Base-by-base conservation (phyloP, 2,329 filamentous ascomycete species). In the Annulohypoxylon truncatum region DNA sequence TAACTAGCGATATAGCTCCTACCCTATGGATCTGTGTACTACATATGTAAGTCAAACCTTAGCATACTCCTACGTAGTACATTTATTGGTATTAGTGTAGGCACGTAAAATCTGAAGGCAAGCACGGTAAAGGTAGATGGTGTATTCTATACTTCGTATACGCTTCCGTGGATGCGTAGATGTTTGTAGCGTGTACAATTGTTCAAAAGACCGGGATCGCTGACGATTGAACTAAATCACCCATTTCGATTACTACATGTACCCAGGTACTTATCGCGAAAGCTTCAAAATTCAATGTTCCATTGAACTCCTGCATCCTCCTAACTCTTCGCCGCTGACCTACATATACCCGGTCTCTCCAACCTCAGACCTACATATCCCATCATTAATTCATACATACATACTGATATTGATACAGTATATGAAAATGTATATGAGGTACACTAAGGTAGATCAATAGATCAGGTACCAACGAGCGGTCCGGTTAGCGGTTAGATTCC, bases 391-490 rank as follows among this genome's bases (percentile, higher is more conserved):
- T 48, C 28, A 58, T 64, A 61, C 31, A 35, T 47, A 57, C 46
- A 47, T 46, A 54, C 40, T n/a, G 22, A 42, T 26, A 33, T 64
- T 60, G 54, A 54, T 47, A 38, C 40, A 38, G 48, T 31, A 31
- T 62, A 50, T 46, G 29, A 40, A 40, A 24, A 50, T 46, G 56
- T 58, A 54, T 33, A 22, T 53, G 53, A 69, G 52, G 55, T 68
- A 69, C 63, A 68, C 20, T 58, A 48, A 44, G 46, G 63, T 57
- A 69, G 61, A 69, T 67, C 67, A 58, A 61, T 67, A 70, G 70
- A 72, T 75, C 73, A 75, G 73, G 73, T 75, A 74, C 73, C 73
- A 71, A 73, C 68, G 68, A 58, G 67, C 68, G 65, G 58, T 48
- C 69, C 70, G 58, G 67, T 59, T 69, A 70, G 56, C 70, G 58